These are phyloP conservation scores for Barnettozyma hawaiiensis DNA, from an alignment of 1,139 yeast species.

Conservation along the genomic window DNA sequence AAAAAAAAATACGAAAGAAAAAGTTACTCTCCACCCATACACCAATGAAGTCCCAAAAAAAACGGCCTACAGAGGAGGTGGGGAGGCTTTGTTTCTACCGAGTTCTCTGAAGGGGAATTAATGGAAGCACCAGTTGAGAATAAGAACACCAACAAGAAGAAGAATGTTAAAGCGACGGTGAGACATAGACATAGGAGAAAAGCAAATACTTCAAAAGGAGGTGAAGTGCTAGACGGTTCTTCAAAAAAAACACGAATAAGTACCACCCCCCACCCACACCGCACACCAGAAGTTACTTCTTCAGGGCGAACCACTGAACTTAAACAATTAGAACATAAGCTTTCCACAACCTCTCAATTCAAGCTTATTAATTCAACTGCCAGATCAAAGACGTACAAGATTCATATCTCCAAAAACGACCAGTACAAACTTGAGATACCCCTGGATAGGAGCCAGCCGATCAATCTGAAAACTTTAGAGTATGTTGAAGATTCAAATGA, in stretches of 20 bases:
- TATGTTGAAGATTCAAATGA: not conserved
- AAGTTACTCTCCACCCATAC: no score
- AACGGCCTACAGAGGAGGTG: no score
- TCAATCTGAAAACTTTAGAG: slow-evolving; percentile 3
- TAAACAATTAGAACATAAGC: slow-evolving; percentile 7
- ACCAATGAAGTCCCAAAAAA: not conserved
- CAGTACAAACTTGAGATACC: slow-evolving; percentile 19
- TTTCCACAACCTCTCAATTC: slow-evolving; percentile 10
- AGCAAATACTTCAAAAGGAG: not conserved
- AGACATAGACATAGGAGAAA: not conserved
- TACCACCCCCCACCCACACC: no score
- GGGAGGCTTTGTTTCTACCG: no score
- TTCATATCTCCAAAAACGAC: slow-evolving; percentile 11
- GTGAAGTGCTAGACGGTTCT: not conserved
- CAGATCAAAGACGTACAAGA: slow-evolving; percentile 17
- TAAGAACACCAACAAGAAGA: no score
- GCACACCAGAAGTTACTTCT: not conserved
- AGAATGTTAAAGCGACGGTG: not conserved
- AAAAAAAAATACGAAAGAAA: no score
- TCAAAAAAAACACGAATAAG: no score
- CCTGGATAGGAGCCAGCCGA: slow-evolving; percentile 9
- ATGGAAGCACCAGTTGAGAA: not conserved
- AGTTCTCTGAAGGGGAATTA: no score
- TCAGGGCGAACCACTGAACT: slow-evolving; percentile 17
- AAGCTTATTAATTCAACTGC: slow-evolving; percentile 18